Base-by-base conservation (phyloP, 176 grass and related monocot species). In the Oryza glumipatula region DNA sequence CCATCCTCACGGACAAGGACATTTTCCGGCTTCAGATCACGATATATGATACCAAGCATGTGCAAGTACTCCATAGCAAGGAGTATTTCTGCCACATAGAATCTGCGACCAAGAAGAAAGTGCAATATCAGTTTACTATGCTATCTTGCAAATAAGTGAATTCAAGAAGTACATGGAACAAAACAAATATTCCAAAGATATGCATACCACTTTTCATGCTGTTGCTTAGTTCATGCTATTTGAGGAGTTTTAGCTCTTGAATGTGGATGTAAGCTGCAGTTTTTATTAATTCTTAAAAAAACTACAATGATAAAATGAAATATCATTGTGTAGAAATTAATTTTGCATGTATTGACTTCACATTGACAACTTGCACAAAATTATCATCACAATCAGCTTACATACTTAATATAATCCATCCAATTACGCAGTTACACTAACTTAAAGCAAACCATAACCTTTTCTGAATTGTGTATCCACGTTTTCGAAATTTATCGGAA, bases 21-120 rank as follows among this genome's bases (percentile, higher is more conserved):
- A 38, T 97, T 97, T 84, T 97, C 92, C 6, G 92, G 95, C 89
- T 97, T 94, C 14, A 97, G 88, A 73, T 97, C 95, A 24, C 95
- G 90, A 71, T 97, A 97, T 82, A 97, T 90, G 51, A 97, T 91
- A 5, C 95, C 95, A 0, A 97, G 92, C 95, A 97, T 97, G 78
- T 97, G 95, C 56, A 97, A 85, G 73, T 97, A 97, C 85, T 94
- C 95, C 80, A 97, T 32, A 12, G 95, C 95, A 74, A 97, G 87
- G 67, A 97, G 95, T 67, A 94, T 73, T 77, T 97, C 95, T 66
- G 92, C 92, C 77, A 97, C 92, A 68, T 97, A 97, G 85, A 97
- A 97, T 68, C 95, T 97, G 80, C 38, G 68, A 68, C 81, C 65
- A 45, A 65, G 45, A 67, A 70, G 33, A 12, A 85, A 80, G 80